Evolutionary conservation across 768 basidiomycete genomes (phyloP).

Genomic region (Chlorophyllum brunneum): DNA sequence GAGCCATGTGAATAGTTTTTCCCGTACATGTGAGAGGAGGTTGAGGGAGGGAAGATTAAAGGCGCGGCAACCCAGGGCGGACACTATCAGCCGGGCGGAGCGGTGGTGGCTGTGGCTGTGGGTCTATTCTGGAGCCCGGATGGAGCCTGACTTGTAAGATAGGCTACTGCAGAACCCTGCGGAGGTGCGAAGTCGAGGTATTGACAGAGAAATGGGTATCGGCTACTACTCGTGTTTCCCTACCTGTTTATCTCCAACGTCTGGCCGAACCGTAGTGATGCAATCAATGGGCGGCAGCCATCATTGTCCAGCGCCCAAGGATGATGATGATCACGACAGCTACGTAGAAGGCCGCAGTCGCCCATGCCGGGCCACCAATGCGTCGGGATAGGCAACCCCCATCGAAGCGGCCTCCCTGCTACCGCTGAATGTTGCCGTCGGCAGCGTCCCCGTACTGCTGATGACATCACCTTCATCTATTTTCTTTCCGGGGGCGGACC

Average conservation of each 20-base stretch:
- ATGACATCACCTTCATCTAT: conserved; percentile 5
- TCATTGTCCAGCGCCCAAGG: neutral
- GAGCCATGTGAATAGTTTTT: conserved; percentile 1
- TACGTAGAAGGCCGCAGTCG: neutral
- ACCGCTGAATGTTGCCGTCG: neutral
- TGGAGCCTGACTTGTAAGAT: too few species aligned
- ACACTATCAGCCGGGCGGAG: conserved; percentile 1
- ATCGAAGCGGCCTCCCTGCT: too few species aligned
- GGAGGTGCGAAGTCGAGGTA: too few species aligned
- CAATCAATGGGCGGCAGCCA: neutral
- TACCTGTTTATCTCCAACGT: neutral
- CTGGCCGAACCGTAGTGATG: neutral
- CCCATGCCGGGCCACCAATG: too few species aligned
- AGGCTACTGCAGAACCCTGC: too few species aligned
- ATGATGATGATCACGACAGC: neutral
- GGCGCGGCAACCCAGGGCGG: neutral
- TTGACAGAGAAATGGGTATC: neutral
- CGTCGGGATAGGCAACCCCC: too few species aligned
- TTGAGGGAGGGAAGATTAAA: neutral
- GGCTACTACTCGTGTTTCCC: neutral
- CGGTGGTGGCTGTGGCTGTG: conserved; percentile 10
- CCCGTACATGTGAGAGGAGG: conserved; percentile 3
- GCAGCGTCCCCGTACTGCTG: neutral
- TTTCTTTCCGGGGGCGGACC: too few species aligned
- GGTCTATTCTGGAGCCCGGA: too few species aligned